phyloP scores from a whole-genome alignment of 768 basidiomycete genomes.

The Chalciporus chontae region DNA sequence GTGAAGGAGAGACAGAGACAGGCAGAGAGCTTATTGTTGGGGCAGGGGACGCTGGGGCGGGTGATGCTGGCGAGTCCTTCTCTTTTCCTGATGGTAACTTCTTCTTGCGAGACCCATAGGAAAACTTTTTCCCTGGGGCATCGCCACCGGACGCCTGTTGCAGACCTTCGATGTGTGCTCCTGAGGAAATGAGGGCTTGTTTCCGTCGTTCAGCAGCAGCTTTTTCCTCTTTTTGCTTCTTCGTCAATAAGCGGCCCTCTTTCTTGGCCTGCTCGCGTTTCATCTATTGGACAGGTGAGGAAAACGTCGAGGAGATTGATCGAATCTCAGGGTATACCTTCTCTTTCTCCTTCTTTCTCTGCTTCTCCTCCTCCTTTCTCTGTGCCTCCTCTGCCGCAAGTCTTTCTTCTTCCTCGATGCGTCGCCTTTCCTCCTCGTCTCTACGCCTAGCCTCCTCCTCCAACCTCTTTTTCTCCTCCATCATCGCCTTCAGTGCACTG shows the following conservation, averaged over 20 bases:
- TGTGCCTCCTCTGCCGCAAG: slow-evolving; percentile 71
- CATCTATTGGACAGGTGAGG: slow-evolving; percentile 45
- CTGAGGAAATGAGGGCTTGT: slow-evolving; percentile 86
- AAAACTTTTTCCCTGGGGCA: slow-evolving; percentile 60
- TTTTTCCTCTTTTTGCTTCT: slow-evolving; percentile 94
- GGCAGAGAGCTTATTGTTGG: slow-evolving; percentile 28
- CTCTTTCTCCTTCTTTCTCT: slow-evolving; percentile 82
- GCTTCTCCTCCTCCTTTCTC: slow-evolving; percentile 79
- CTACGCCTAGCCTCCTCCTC: slow-evolving; percentile 76
- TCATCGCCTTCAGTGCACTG: slow-evolving; percentile 79
- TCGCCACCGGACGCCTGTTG: slow-evolving; percentile 51
- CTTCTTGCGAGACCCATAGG: slow-evolving; percentile 84
- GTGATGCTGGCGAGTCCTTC: slow-evolving; percentile 36
- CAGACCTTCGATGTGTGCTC: slow-evolving; percentile 87
- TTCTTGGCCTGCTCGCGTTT: slow-evolving; percentile 90
- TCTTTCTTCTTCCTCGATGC: slow-evolving; percentile 89
- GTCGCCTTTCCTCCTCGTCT: slow-evolving; percentile 74
- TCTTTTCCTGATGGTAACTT: slow-evolving; percentile 53
- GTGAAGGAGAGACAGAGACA: slow-evolving; percentile 20
- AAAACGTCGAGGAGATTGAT: neutral
- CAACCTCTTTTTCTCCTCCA: slow-evolving; percentile 87
- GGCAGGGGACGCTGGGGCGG: slow-evolving; percentile 52
- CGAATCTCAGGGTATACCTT: slow-evolving; percentile 46
- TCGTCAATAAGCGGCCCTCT: slow-evolving; percentile 92
- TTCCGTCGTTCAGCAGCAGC: slow-evolving; percentile 88